Evolutionary conservation across 176 grass and related monocot genomes (phyloP), one percentile per base, ranked within the genome.

Genomic region (Zoysia japonica): DNA sequence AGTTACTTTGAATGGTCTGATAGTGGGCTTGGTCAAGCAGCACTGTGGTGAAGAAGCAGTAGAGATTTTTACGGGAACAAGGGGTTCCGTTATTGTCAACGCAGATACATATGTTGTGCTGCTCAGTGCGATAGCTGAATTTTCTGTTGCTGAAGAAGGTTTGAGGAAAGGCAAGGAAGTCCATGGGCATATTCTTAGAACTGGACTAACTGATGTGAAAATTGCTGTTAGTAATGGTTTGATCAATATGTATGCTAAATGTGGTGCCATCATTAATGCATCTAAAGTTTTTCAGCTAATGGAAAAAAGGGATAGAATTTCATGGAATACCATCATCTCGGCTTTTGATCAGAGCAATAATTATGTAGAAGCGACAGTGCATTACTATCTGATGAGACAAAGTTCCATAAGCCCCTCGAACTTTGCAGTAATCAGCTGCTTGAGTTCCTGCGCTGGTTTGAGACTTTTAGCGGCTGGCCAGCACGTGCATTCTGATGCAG

Each of bases 321-420:
- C 93, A 70, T 96, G 93, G 93, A 96, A 90, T 78, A 92, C 87
- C 13, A 73, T 96, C 80, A 96, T 96, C 51, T 72, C 90, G n/a
- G 87, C 80, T 81, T 64, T 96, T 83, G 82, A 96, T 90, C 90
- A 90, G 70, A 96, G 86, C 69, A 75, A 76, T 47, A 62, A 85
- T 45, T 92, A 61, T 79, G 82, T 90, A 75, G 68, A 85, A 78
- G 82, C 93, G 59, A 68, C 92, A 53, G 75, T 72, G 67, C 83
- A 68, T 78, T 96, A 90, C 61, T 64, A 41, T 81, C 52, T 78
- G 43, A 92, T 96, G 93, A 89, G 82, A 65, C 75, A 80, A 79
- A 56, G 66, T 84, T 79, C 48, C 43, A 73, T 90, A 71, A 42
- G 64, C 60, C 85, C 88, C 54, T 96, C 90, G 59, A 92, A 90